phyloP scores from a whole-genome alignment of 345 rosid genomes.

The Viola odorata region DNA sequence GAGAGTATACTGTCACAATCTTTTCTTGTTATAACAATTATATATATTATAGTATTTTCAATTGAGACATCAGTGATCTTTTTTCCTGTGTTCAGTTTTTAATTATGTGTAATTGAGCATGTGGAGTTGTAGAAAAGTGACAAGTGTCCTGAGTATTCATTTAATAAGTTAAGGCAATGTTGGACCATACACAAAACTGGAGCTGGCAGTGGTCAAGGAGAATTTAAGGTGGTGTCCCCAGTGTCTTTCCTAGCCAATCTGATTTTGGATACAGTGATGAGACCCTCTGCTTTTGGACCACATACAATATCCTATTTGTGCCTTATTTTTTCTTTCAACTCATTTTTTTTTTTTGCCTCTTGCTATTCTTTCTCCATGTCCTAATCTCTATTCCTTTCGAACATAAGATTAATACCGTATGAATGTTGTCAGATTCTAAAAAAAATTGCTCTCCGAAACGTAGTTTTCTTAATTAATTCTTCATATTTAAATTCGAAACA shows the following conservation, averaged over 20 bases:
- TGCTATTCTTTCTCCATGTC: not conserved
- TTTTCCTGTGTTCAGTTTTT: too few species aligned
- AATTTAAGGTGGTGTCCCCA: slow-evolving; percentile 44
- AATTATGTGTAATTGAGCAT: too few species aligned
- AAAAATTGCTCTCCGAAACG: too few species aligned
- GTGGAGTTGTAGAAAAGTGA: not conserved
- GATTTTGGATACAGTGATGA: slow-evolving; percentile 7
- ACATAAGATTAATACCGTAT: too few species aligned
- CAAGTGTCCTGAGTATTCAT: slow-evolving; percentile 17
- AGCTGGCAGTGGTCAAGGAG: slow-evolving; percentile 33
- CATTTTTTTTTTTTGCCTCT: slow-evolving; percentile 12
- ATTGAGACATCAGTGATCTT: too few species aligned
- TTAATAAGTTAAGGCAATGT: slow-evolving; percentile 31
- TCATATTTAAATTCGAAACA: too few species aligned
- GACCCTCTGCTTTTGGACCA: slow-evolving; percentile 11
- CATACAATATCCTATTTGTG: slow-evolving; percentile 12
- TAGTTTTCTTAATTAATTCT: too few species aligned
- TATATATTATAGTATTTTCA: too few species aligned
- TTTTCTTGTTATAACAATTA: too few species aligned
- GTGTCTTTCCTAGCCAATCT: slow-evolving; percentile 19
- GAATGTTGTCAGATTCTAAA: too few species aligned
- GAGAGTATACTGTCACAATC: too few species aligned
- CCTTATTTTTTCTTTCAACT: slow-evolving; percentile 1
- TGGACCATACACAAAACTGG: slow-evolving; percentile 37
- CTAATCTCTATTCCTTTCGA: too few species aligned